Conservation (phyloP, 1,139 yeast genomes). For the Debaryomyces udenii region DNA sequence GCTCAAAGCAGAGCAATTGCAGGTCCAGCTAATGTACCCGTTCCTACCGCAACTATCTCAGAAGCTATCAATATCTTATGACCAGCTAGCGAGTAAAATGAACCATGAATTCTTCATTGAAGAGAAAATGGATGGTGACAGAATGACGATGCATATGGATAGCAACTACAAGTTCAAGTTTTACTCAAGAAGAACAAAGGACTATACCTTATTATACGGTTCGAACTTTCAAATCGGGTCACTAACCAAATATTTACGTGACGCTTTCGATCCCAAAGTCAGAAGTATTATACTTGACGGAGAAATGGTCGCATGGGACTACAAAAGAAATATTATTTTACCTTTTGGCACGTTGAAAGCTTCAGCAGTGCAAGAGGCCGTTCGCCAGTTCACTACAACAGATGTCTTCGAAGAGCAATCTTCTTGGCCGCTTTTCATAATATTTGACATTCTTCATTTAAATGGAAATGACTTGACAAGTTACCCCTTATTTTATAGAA, state of each 20-base stretch:
- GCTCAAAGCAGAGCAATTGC: conserved; percentile 46
- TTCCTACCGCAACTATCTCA: conserved; percentile 76
- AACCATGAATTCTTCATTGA: conserved; percentile 66
- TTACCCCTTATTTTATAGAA: conserved; percentile 59
- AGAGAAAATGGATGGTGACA: conserved; percentile 93
- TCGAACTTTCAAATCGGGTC: conserved; percentile 59
- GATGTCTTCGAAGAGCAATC: conserved; percentile 42
- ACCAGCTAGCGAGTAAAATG: conserved; percentile 49
- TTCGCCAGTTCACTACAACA: conserved; percentile 42
- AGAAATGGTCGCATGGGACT: conserved; percentile 91
- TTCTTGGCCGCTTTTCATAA: conserved; percentile 63
- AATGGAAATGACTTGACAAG: conserved; percentile 66
- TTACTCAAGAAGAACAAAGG: conserved; percentile 70
- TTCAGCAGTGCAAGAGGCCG: conserved; percentile 62
- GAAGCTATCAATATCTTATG: conserved; percentile 52
- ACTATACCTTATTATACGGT: conserved; percentile 78
- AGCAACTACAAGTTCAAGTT: conserved; percentile 53
- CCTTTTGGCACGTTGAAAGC: conserved; percentile 83
- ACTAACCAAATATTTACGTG: conserved; percentile 56
- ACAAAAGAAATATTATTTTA: conserved; percentile 54
- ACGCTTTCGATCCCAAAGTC: conserved; percentile 46
- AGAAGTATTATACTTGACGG: conserved; percentile 76
- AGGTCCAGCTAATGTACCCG: conserved; percentile 53
- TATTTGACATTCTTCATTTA: conserved; percentile 71
- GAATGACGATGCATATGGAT: conserved; percentile 68